Evolutionary conservation across 225 moss, liverwort and hornwort species (phyloP).

Genomic region (Straminergon stramineum): DNA sequence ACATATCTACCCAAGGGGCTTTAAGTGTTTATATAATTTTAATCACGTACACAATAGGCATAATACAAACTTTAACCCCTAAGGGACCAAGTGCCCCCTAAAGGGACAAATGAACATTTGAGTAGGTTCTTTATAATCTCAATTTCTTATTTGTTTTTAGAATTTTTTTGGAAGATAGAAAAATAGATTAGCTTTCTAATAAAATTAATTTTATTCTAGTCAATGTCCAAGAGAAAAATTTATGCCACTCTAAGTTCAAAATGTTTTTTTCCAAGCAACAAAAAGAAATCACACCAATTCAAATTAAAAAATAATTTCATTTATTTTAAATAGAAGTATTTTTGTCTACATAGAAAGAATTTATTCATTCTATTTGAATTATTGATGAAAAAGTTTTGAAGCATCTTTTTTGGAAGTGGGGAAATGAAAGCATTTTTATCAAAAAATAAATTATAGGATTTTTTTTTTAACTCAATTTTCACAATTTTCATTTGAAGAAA

Average conservation of each 20-base stretch:
- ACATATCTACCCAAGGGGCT: not conserved
- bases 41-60: not conserved
- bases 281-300: not conserved
- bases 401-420: too few species aligned
- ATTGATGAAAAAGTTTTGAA: not conserved
- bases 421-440: too few species aligned
- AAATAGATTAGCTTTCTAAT: not conserved
- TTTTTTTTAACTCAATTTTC: not conserved
- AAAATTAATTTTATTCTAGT: not conserved
- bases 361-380: not conserved
- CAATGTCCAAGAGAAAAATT: too few species aligned
- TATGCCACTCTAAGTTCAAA: too few species aligned
- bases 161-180: not conserved
- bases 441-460: too few species aligned
- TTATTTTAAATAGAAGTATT: not conserved
- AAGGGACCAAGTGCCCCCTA: not conserved
- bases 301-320: not conserved
- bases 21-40: not conserved
- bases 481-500: not conserved
- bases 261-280: not conserved
- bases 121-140: too few species aligned
- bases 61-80: too few species aligned
- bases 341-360: not conserved
- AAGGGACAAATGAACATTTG: rapidly evolving
- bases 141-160: too few species aligned